These are phyloP conservation scores for Senecio squalidus DNA, from an alignment of 140 eudicot species.

Conservation along the genomic window DNA sequence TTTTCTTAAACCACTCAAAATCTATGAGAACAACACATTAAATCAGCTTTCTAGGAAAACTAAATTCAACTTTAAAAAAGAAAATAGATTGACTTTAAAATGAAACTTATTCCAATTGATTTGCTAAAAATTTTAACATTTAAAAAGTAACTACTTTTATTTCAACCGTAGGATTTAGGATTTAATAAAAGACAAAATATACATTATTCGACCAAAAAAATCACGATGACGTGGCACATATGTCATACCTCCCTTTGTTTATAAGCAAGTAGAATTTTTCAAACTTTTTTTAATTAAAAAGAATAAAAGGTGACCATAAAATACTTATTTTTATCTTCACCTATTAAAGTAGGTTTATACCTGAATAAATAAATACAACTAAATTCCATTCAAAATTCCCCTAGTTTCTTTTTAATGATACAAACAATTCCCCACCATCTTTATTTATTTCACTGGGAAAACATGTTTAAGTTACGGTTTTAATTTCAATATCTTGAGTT, in stretches of 20 bases:
- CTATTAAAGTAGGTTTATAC: conserved; percentile 14
- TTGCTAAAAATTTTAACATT: not conserved
- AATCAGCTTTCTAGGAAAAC: conserved; percentile 18
- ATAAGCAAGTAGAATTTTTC: conserved; percentile 13
- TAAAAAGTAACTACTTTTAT: not conserved
- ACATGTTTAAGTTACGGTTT: conserved; percentile 1
- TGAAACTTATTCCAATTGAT: conserved; percentile 5
- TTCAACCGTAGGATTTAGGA: conserved; percentile 13
- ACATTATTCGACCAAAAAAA: conserved; percentile 15
- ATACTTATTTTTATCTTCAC: conserved; percentile 5
- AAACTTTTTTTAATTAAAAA: not conserved
- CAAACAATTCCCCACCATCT: not conserved
- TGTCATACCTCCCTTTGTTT: conserved; percentile 23
- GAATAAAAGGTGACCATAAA: not conserved
- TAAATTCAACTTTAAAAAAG: conserved; percentile 21
- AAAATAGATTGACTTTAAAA: conserved; percentile 20
- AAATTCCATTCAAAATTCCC: conserved; percentile 24
- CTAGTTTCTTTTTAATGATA: not conserved
- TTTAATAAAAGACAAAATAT: conserved; percentile 12
- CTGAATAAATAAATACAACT: conserved; percentile 2
- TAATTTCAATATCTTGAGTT: not conserved
- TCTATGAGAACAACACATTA: conserved; percentile 14
- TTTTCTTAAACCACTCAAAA: conserved; percentile 13
- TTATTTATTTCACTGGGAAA: not conserved
- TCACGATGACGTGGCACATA: conserved; percentile 9